Evolutionary conservation across 2,329 filamentous ascomycete species (phyloP).

Genomic region (Fusarium sp.): DNA sequence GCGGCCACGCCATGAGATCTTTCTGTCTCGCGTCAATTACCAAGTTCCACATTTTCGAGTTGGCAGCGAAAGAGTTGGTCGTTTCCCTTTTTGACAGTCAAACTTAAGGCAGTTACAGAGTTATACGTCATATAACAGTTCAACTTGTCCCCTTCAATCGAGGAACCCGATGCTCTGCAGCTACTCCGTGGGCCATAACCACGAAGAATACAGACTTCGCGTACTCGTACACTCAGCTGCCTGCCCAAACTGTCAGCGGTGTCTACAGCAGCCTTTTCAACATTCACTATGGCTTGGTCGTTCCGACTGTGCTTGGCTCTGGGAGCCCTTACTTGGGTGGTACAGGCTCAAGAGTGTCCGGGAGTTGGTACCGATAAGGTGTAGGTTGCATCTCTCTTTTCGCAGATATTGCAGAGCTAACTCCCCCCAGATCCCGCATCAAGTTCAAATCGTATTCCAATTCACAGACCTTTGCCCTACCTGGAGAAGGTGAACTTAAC

Average conservation of each 20-base stretch:
- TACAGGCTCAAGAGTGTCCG: neutral
- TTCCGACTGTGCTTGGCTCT: neutral
- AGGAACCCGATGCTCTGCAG: neutral
- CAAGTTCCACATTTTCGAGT: neutral
- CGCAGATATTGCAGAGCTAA: neutral
- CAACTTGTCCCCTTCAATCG: neutral
- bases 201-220: neutral
- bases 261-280: neutral
- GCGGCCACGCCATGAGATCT: neutral
- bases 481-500: neutral
- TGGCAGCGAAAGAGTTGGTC: neutral
- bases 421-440: neutral
- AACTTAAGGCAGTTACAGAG: neutral
- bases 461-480: neutral
- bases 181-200: neutral
- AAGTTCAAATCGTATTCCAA: neutral
- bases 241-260: neutral
- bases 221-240: neutral
- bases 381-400: neutral
- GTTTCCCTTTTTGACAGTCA: neutral
- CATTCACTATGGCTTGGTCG: neutral
- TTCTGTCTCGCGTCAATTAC: neutral
- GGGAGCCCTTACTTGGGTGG: neutral
- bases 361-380: neutral
- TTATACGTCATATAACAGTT: neutral